Conservation (phyloP, 108 stramenopile species). For the Chaetoceros tenuissimus region DNA sequence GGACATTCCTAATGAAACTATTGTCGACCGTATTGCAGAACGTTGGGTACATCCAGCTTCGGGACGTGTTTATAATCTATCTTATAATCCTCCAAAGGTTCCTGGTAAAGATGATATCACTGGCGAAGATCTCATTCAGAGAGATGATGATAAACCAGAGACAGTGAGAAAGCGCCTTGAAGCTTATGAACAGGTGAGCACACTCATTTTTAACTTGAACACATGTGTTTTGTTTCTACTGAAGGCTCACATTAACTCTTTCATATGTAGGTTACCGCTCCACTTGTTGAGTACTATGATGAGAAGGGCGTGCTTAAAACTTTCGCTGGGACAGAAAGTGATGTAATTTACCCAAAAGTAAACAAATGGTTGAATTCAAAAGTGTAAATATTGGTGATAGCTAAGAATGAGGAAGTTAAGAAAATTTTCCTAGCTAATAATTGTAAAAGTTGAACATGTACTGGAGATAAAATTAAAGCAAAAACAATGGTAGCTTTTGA, state of each 20-base stretch:
- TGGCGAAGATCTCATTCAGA: slow-evolving; percentile 88
- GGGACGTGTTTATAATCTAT: slow-evolving; percentile 90
- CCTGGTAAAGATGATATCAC: slow-evolving; percentile 86
- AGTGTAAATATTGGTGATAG: too few relatives aligned
- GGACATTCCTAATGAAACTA: slow-evolving; percentile 88
- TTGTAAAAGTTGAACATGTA: too few relatives aligned
- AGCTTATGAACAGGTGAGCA: slow-evolving; percentile 71
- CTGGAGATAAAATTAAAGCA: too few relatives aligned
- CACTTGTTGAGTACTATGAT: slow-evolving; percentile 83
- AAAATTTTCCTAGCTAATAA: too few relatives aligned
- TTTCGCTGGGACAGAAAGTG: slow-evolving; percentile 86
- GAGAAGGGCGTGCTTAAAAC: slow-evolving; percentile 70
- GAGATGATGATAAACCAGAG: slow-evolving; percentile 95
- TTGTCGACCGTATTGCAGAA: slow-evolving; percentile 89
- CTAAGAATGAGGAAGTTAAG: neutral
- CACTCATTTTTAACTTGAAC: neutral
- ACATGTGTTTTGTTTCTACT: neutral
- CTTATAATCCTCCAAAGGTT: slow-evolving; percentile 93
- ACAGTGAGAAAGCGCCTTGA: slow-evolving; percentile 74
- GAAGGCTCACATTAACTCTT: neutral
- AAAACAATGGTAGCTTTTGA: too few relatives aligned
- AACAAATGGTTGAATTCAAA: slow-evolving; percentile 68
- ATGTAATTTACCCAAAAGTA: slow-evolving; percentile 91
- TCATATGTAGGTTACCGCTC: slow-evolving; percentile 48
- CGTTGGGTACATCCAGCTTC: slow-evolving; percentile 77